Evolutionary conservation across 2,329 filamentous ascomycete genomes (phyloP).

Genomic region (Monilinia vaccinii-corymbosi): DNA sequence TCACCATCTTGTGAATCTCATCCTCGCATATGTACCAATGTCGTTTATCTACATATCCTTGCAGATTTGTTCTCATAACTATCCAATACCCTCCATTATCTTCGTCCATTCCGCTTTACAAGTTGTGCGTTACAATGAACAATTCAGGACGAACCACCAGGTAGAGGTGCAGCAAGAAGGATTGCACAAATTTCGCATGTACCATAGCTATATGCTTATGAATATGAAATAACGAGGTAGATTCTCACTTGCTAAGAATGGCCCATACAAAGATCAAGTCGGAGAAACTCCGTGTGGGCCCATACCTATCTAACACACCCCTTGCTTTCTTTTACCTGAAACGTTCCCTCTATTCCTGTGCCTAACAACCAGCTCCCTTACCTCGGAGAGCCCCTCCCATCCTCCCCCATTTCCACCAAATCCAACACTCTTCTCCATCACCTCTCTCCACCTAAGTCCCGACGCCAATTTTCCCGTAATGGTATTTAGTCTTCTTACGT

Average conservation of each 20-base stretch:
- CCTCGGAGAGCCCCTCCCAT: conserved; percentile 29
- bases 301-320: not conserved
- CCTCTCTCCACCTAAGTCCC: conserved; percentile 27
- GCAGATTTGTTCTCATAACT: too few relatives aligned
- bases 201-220: too few relatives aligned
- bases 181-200: too few relatives aligned
- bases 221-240: not conserved
- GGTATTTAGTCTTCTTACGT: conserved; percentile 28
- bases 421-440: conserved; percentile 28
- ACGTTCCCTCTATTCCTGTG: conserved; percentile 11
- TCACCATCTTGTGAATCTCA: too few relatives aligned
- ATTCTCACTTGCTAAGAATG: not conserved
- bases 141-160: too few relatives aligned
- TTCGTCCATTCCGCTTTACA: too few relatives aligned
- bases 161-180: too few relatives aligned
- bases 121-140: too few relatives aligned
- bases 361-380: conserved; percentile 27
- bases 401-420: conserved; percentile 28
- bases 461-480: conserved; percentile 29
- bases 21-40: too few relatives aligned
- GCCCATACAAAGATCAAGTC: not conserved
- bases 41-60: too few relatives aligned
- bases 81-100: too few relatives aligned
- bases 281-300: not conserved
- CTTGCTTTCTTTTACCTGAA: not conserved